These are phyloP conservation scores for Neurospora cerealis DNA, from an alignment of 495 filamentous ascomycete species.

Conservation along the genomic window DNA sequence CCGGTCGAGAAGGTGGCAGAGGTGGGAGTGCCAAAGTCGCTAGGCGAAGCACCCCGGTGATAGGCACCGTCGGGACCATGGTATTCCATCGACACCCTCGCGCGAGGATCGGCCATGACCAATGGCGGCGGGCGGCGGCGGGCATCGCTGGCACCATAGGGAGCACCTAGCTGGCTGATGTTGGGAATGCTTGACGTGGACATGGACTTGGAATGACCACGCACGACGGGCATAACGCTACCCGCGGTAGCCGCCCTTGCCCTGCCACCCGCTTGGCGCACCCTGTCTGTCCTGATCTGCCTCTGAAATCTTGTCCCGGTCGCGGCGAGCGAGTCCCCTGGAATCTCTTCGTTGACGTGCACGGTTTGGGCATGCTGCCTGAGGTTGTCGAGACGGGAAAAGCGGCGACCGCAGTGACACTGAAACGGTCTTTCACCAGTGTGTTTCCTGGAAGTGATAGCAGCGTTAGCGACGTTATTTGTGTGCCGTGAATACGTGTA, in stretches of 20 bases:
- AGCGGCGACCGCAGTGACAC: slow-evolving; percentile 89
- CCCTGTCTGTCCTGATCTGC: slow-evolving; percentile 70
- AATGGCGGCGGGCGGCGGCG: slow-evolving; percentile 70
- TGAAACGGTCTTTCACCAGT: slow-evolving; percentile 96
- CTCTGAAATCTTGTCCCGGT: slow-evolving; percentile 89
- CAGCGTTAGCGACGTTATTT: slow-evolving; percentile 5
- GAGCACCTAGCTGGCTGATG: slow-evolving; percentile 66
- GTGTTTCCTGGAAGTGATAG: slow-evolving; percentile 59
- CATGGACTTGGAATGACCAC: slow-evolving; percentile 73
- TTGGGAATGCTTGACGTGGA: slow-evolving; percentile 61
- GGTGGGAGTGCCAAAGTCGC: slow-evolving; percentile 66
- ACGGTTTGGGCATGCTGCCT: slow-evolving; percentile 97
- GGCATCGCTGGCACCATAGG: slow-evolving; percentile 50
- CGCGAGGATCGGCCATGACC: slow-evolving; percentile 62
- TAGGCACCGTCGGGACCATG: slow-evolving; percentile 40
- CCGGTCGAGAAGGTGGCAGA: slow-evolving; percentile 66
- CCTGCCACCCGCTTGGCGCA: slow-evolving; percentile 61
- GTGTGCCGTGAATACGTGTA: neutral
- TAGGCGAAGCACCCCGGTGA: slow-evolving; percentile 49
- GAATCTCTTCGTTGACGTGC: slow-evolving; percentile 95
- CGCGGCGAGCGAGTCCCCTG: slow-evolving; percentile 83
- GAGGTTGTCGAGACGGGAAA: slow-evolving; percentile 94
- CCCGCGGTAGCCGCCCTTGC: slow-evolving; percentile 66
- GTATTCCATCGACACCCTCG: slow-evolving; percentile 55
- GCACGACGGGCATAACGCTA: slow-evolving; percentile 48